Evolutionary conservation across 192 early-diverging fungal genomes (phyloP).

Genomic region (Chytriomyces confervae): DNA sequence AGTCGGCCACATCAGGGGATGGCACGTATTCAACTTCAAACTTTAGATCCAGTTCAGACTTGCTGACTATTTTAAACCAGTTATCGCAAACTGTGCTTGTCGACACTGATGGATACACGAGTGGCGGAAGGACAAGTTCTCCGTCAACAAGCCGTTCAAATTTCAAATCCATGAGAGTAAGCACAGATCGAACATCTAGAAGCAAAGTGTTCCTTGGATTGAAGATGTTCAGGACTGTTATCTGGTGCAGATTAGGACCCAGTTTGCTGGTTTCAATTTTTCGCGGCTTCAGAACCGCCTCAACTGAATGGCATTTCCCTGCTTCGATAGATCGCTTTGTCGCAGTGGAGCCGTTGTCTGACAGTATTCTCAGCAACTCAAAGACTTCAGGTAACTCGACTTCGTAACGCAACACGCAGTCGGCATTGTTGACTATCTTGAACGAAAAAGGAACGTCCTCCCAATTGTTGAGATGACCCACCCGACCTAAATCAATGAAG

Average conservation of each 20-base stretch:
- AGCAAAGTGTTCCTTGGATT: conserved; percentile 69
- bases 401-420: conserved; percentile 69
- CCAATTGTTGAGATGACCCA: conserved; percentile 79
- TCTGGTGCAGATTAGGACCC: conserved; percentile 55
- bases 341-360: background rate
- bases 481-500: conserved; percentile 74
- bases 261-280: conserved; percentile 55
- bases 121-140: conserved; percentile 72
- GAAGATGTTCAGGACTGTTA: conserved; percentile 67
- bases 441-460: conserved; percentile 64
- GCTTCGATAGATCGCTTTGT: conserved; percentile 42
- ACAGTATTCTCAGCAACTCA: conserved; percentile 40
- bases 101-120: conserved; percentile 67
- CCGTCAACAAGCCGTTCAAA: conserved; percentile 74
- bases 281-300: conserved; percentile 68
- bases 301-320: conserved; percentile 50
- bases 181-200: conserved; percentile 54
- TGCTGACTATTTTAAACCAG: conserved; percentile 83
- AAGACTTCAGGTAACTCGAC: conserved; percentile 56
- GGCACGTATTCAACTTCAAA: conserved; percentile 78
- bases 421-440: conserved; percentile 67
- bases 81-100: conserved; percentile 71
- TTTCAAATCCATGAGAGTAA: conserved; percentile 75
- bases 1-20: conserved; percentile 63
- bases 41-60: conserved; percentile 74